A percentile compares a stretch with the other conserved stretches of the same genome.
Conservation (phyloP, 768 basidiomycete species). For the Coprinellus aureogranulatus region DNA sequence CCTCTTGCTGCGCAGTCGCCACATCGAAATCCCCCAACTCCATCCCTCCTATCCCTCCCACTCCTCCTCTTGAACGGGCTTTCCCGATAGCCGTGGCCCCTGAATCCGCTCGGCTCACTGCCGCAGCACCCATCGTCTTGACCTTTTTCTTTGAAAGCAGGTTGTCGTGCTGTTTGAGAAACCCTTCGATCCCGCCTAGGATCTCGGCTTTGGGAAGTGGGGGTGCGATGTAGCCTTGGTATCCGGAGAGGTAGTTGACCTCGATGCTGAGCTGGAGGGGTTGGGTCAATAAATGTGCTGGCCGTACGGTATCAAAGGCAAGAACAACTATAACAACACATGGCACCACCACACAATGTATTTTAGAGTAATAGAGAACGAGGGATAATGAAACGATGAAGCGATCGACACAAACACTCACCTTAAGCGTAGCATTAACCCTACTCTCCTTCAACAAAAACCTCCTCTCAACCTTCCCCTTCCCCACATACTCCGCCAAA, state of each 20-base stretch:
- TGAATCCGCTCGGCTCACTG: slow-evolving; percentile 13
- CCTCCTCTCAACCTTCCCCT: slow-evolving; percentile 55
- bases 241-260: slow-evolving; percentile 52
- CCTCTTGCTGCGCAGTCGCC: neutral
- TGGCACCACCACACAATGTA: neutral
- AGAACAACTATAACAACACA: neutral
- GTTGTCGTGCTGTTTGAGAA: slow-evolving; percentile 53
- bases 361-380: neutral
- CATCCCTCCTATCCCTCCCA: neutral
- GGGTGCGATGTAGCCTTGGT: slow-evolving; percentile 56
- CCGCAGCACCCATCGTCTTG: slow-evolving; percentile 47
- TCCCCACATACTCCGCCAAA: slow-evolving; percentile 70
- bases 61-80: too few relatives aligned
- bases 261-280: slow-evolving; percentile 54
- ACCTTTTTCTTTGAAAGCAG: slow-evolving; percentile 33
- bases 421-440: slow-evolving; percentile 77
- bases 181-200: slow-evolving; percentile 60
- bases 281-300: neutral
- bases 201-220: slow-evolving; percentile 73
- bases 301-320: neutral
- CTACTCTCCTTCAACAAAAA: slow-evolving; percentile 72
- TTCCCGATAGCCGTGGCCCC: neutral
- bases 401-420: slow-evolving; percentile 20
- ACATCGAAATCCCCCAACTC: neutral
- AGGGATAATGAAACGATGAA: neutral